Base-by-base conservation (phyloP, 2,329 filamentous ascomycete species). In the Trichoderma cornu-damae region DNA sequence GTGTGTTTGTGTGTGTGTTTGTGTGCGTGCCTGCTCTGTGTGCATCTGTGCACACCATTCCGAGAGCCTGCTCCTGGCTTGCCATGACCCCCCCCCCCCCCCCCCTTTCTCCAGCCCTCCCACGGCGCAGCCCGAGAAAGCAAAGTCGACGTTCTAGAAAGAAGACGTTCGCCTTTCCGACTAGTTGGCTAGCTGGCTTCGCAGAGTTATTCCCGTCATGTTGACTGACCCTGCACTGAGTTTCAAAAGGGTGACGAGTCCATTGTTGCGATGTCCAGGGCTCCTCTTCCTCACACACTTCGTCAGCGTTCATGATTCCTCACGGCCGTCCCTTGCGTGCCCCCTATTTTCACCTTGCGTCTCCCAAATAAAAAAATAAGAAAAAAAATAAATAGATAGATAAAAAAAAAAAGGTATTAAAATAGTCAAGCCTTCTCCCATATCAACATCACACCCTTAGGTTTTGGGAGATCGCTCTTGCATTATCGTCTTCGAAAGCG, bases 401-500 rank as follows among this genome's bases (percentile, higher is more conserved):
- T n/a, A 51, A 28, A 14, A 43, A 42, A 50, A 26, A 42, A 51
- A 57, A 47, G 24, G 22, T 22, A 24, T 38, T 28, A 44, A 30
- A 52, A 47, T 37, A 47, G 40, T 38, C 37, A 30, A 47, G 18
- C 34, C 22, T 40, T 37, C 24, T 47, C 51, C 35, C 51, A 14
- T 55, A 47, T 37, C 51, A 46, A 55, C 51, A 55, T n/a, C 51
- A 20, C 42, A 8, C 38, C 18, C 40, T 8, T 8, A 40, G 7
- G 26, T n/a, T 26, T 12, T 46, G 20, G 43, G 14, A 24, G 43
- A 22, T 24, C 9, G 16, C 43, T 16, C 37, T 46, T 58, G 47
- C 38, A 46, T 51, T 53, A 47, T 52, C 57, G 32, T 54, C 44
- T 48, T 54, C 26, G 34, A 44, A 37, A 34, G 28, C 42, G 42